Conservation (phyloP, 495 filamentous ascomycete genomes). For the Penicillium egyptiacum region DNA sequence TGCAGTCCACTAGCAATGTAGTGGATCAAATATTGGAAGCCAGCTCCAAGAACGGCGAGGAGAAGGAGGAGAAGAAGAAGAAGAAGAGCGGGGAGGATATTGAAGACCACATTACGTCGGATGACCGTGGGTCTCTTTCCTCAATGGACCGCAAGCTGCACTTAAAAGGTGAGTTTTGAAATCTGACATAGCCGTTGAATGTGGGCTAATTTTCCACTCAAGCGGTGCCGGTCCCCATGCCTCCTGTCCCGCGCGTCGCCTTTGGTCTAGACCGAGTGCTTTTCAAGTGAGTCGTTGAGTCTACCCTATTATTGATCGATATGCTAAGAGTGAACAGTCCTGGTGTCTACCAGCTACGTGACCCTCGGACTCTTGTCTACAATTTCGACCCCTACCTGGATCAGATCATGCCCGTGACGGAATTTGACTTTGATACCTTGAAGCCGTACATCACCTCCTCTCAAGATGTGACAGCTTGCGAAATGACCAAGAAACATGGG, state of each 20-base stretch:
- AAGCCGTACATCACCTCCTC: conserved; percentile 88
- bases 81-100: conserved; percentile 1
- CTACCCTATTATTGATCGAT: not conserved
- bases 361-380: conserved; percentile 81
- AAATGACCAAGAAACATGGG: conserved; percentile 60
- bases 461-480: conserved; percentile 65
- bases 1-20: not conserved
- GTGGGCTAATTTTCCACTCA: conserved; percentile 19
- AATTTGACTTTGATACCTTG: conserved; percentile 88
- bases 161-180: conserved; percentile 26
- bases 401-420: conserved; percentile 82
- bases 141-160: not conserved
- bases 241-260: conserved; percentile 67
- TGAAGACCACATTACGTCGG: conserved; percentile 7
- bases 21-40: conserved; percentile 1
- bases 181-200: not conserved
- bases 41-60: not conserved
- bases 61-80: not conserved
- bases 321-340: conserved; percentile 48
- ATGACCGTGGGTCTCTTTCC: conserved; percentile 20
- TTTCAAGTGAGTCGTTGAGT: conserved; percentile 65
- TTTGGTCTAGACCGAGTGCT: conserved; percentile 86
- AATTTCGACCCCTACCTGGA: conserved; percentile 96
- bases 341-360: conserved; percentile 87
- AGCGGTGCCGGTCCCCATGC: conserved; percentile 54